Evolutionary conservation across 768 basidiomycete species (phyloP), one percentile per base, ranked within the genome.

Genomic region (Naganishia vaughanmartiniae): DNA sequence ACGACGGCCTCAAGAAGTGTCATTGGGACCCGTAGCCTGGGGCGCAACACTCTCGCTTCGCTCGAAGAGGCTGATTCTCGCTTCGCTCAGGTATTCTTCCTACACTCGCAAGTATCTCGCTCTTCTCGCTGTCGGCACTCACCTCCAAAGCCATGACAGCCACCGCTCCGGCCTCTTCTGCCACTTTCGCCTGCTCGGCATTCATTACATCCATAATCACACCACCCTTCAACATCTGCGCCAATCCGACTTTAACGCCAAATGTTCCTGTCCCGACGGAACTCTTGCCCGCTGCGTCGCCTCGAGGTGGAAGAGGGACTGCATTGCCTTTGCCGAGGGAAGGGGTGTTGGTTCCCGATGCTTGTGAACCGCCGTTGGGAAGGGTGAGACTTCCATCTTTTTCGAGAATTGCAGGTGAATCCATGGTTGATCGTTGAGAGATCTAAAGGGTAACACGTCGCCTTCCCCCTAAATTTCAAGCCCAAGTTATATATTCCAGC

Each of bases 151-250:
- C 83, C 95, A 99, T 98, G 73, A 99, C 95, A 70, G 95, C 95
- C 79, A 92, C 93, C 9, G 95, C 95, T 55, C 95, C 95, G 11
- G 95, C 95, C 79, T 93, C 92, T 79, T 98, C 95, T 54, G 95
- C 95, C 75, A 97, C 93, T 72, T 90, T 90, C 70, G 95, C 95
- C 89, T 94, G 74, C 65, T 77, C 76, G 46, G 74, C 76, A 48
- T 70, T 73, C 70, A 75, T 74, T 30, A 97, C 95, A 80, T 98
- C 95, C 93, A 98, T 96, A 83, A 81, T 81, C 68, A 81, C 78
- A 72, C 77, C 67, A 34, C 67, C 68, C 87, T 96, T 96, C 77
- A 96, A 85, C 94, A 98, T 96, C 85, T 96, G 93, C 4, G 94
- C 93, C 55, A 98, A 84, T 70, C 92, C 93, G 28, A 91, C 91